Percentiles rank a stretch among this genome's conserved stretches.
phyloP scores from a whole-genome alignment of 768 basidiomycete species.

The Agrocybe praecox region DNA sequence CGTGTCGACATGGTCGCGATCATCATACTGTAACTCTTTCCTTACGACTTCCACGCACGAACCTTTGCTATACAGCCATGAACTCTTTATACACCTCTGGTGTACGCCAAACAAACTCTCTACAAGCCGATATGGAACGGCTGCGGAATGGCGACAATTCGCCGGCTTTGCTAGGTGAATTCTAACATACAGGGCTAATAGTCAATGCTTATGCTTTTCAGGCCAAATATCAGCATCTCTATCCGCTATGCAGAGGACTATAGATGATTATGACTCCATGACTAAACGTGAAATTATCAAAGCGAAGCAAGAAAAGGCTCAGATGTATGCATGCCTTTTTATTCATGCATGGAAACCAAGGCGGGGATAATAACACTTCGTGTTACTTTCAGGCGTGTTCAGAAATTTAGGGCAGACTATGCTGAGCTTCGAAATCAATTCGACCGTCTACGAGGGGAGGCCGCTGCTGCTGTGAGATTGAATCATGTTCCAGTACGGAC shows the following conservation, averaged over 20 bases:
- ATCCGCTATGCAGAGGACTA: constrained; percentile 90
- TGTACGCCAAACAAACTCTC: constrained; percentile 86
- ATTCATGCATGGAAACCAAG: neutral
- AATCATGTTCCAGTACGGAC: neutral
- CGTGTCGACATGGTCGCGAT: neutral
- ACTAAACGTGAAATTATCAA: constrained; percentile 95
- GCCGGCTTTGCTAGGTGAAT: constrained; percentile 79
- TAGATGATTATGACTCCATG: constrained; percentile 98
- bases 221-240: constrained; percentile 98
- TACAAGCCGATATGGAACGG: constrained; percentile 85
- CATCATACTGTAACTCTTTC: neutral
- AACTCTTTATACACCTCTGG: constrained; percentile 95
- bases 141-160: constrained; percentile 82
- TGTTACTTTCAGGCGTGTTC: constrained; percentile 69
- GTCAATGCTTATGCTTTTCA: constrained; percentile 29
- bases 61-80: constrained; percentile 48
- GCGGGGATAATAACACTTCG: neutral
- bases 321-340: constrained; percentile 57
- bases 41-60: neutral
- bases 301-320: constrained; percentile 95
- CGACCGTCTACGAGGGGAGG: constrained; percentile 72
- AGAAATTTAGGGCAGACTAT: constrained; percentile 90
- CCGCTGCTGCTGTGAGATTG: constrained; percentile 44
- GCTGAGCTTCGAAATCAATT: constrained; percentile 81
- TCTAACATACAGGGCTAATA: neutral